phyloP scores from a whole-genome alignment of 2,329 filamentous ascomycete species.

The Fusarium luffae region DNA sequence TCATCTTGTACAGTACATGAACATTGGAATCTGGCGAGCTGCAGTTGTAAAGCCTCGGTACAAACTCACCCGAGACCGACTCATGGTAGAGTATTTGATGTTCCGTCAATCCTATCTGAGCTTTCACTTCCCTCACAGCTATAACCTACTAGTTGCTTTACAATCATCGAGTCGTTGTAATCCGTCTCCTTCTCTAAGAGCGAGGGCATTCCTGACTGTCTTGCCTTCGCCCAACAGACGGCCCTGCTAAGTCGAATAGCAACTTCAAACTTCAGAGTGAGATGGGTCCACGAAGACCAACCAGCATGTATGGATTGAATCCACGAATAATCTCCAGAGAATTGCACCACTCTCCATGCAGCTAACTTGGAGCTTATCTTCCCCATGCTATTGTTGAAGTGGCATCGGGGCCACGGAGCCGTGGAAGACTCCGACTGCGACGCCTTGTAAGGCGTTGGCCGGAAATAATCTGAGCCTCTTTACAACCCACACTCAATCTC shows the following conservation, averaged over 20 bases:
- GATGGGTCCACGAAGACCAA: background rate
- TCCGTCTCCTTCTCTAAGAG: background rate
- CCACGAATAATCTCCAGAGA: background rate
- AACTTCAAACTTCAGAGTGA: background rate
- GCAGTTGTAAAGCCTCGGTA: background rate
- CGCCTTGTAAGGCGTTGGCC: background rate
- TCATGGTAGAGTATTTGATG: background rate
- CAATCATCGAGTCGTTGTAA: background rate
- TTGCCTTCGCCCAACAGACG: background rate
- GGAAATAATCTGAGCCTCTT: background rate
- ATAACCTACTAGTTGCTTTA: background rate
- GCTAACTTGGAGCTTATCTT: background rate
- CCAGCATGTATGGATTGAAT: background rate
- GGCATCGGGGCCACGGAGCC: background rate
- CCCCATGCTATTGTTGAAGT: background rate
- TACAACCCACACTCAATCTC: background rate
- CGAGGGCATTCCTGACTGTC: background rate
- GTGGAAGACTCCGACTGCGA: background rate
- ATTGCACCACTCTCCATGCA: too few relatives aligned
- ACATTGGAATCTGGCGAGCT: background rate
- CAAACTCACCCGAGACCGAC: background rate
- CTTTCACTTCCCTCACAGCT: background rate
- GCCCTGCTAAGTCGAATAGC: background rate
- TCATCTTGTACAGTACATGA: background rate
- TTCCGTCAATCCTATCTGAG: rapidly evolving